phyloP scores from a whole-genome alignment of 306 rosid species.

The Nissolia schottii region DNA sequence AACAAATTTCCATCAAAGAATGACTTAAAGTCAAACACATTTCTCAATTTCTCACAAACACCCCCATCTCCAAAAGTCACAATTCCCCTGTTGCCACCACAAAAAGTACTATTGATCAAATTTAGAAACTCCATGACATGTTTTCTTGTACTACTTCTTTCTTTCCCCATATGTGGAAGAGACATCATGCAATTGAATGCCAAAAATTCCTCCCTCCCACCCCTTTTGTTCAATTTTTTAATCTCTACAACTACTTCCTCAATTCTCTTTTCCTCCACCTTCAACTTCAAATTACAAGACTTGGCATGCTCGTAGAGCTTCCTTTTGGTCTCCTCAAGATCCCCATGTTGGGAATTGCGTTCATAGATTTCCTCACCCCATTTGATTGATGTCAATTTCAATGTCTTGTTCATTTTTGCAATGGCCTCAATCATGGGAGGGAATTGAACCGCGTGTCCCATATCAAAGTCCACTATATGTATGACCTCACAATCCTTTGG shows the following conservation, averaged over 20 bases:
- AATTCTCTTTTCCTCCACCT: constrained; percentile 31
- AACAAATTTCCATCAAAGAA: constrained; percentile 36
- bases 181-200: constrained; percentile 44
- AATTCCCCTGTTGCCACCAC: constrained; percentile 26
- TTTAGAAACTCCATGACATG: constrained; percentile 37
- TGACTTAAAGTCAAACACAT: constrained; percentile 29
- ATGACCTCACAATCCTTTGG: constrained; percentile 38
- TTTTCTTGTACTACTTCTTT: constrained; percentile 39
- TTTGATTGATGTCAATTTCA: constrained; percentile 40
- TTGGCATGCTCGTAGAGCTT: constrained; percentile 29
- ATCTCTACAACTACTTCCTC: constrained; percentile 35
- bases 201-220: constrained; percentile 28
- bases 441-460: constrained; percentile 46
- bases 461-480: constrained; percentile 47
- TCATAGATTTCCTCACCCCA: constrained; percentile 24
- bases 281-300: constrained; percentile 26
- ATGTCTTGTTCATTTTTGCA: constrained; percentile 20
- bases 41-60: constrained; percentile 16
- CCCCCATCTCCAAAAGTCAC: constrained; percentile 45
- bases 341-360: constrained; percentile 14
- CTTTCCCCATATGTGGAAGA: constrained; percentile 44
- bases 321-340: constrained; percentile 28
- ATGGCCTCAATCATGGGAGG: constrained; percentile 37
- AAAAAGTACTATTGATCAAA: constrained; percentile 24
- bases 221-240: constrained; percentile 34